Evolutionary conservation across 139 green algal species (phyloP).

Genomic region (Tetratostichococcus sp.): DNA sequence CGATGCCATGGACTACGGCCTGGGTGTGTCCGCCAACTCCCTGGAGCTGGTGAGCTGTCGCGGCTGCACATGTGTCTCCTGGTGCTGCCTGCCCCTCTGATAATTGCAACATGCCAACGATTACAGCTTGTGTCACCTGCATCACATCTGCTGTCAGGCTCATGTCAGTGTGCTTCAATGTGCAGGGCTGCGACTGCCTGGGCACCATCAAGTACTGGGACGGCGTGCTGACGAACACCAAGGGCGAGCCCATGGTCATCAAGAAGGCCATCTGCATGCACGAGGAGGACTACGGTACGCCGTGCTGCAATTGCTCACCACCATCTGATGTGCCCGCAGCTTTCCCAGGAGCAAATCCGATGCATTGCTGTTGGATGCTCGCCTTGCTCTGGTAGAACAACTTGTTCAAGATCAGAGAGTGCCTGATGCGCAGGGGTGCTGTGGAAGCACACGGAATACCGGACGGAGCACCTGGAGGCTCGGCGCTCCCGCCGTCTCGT

Average conservation of each 20-base stretch:
- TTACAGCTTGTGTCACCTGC: too few species aligned
- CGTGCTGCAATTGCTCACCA: too few species aligned
- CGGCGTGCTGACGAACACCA: constrained; percentile 63
- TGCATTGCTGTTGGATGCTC: too few species aligned
- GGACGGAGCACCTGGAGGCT: constrained; percentile 41
- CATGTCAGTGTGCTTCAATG: too few species aligned
- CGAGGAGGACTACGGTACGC: constrained; percentile 66
- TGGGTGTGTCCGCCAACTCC: constrained; percentile 59
- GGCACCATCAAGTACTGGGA: constrained; percentile 85
- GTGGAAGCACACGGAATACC: constrained; percentile 87
- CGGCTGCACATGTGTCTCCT: too few species aligned
- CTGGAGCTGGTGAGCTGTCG: constrained; percentile 68
- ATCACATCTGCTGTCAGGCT: too few species aligned
- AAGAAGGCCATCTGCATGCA: constrained; percentile 82
- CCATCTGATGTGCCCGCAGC: too few species aligned
- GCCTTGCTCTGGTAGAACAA: too few species aligned
- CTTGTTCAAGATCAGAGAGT: too few species aligned
- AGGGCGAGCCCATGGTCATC: constrained; percentile 53
- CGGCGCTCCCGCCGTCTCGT: constrained; percentile 66
- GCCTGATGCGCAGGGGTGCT: constrained; percentile 68
- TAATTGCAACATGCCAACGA: too few species aligned
- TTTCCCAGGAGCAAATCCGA: too few species aligned
- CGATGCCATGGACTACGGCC: constrained; percentile 73
- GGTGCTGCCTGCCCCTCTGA: too few species aligned
- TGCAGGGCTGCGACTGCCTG: constrained; percentile 80